Evolutionary conservation across 768 basidiomycete genomes (phyloP), one percentile per base, ranked within the genome.

Genomic region (Termitomyces titanicus): DNA sequence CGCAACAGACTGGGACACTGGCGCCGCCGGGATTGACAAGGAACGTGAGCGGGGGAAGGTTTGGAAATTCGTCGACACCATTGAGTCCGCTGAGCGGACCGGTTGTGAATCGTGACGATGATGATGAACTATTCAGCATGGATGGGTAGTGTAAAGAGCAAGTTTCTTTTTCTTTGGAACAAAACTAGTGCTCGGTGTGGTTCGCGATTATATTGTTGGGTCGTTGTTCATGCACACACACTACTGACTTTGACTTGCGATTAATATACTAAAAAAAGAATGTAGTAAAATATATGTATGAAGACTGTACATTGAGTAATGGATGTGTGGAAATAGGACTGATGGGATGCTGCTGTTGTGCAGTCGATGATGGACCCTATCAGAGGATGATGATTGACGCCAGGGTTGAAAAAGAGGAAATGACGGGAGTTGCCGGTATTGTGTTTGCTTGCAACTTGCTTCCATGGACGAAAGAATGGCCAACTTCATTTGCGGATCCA

Each of bases 111-210:
- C 74, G 74, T 33, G 81, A 77, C 54, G 77, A 87, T 57, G 86
- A 87, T 65, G 88, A 79, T 50, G 79, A 79, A 49, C 68, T 90
- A 65, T 91, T 91, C 66, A 76, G 75, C 63, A 84, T 89, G 83
- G 88, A 89, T 59, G 74, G 74, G 51, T 78, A 46, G 37, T 29
- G 13, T 10, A 12, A 11, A 6, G 7, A 31, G 13, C 29, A 10
- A n/a, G 13, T 51, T 17, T 40, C 5, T 31, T 17, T 27, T 3
- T 38, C 10, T 22, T 9, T 51, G 50, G 50, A 51, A 42, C 27
- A 51, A 51, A 51, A 51, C 10, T 38, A 51, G 35, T 27, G 35
- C 47, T 48, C 10, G 37, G 48, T 49, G 29, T 22, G 20, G 33
- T 13, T 17, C 47, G 18, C 39, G 7, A 25, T 20, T n/a, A n/a